Conservation (phyloP, 257 asterid species). For the Jacaranda mimosifolia region DNA sequence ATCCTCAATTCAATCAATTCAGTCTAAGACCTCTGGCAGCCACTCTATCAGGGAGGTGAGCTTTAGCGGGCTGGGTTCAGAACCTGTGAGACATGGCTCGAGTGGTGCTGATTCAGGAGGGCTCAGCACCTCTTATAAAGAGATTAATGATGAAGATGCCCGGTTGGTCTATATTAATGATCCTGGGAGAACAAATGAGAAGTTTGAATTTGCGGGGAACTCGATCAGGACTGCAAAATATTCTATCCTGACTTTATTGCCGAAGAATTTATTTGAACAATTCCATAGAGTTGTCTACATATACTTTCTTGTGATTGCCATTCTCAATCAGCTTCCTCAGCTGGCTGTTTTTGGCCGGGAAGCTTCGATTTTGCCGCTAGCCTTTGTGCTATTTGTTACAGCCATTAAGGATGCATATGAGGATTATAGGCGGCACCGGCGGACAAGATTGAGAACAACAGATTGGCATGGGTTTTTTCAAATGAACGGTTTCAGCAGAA, state of each 20-base stretch:
- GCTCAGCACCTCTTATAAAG: conserved; percentile 73
- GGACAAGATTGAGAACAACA: conserved; percentile 85
- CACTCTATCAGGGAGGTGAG: conserved; percentile 70
- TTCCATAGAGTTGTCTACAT: conserved; percentile 95
- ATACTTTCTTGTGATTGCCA: conserved; percentile 89
- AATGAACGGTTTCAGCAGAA: conserved; percentile 64
- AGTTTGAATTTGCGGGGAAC: conserved; percentile 74
- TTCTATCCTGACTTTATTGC: conserved; percentile 84
- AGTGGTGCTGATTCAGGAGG: conserved; percentile 82
- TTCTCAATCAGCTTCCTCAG: conserved; percentile 96
- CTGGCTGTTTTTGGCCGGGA: conserved; percentile 95
- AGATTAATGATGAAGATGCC: conserved; percentile 88
- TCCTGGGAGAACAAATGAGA: conserved; percentile 71
- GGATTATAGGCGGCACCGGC: conserved; percentile 90
- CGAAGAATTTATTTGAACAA: conserved; percentile 91
- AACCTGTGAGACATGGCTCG: conserved; percentile 73
- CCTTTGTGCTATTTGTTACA: conserved; percentile 86
- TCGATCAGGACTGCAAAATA: conserved; percentile 81
- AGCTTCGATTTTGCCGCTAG: conserved; percentile 87
- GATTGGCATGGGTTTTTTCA: conserved; percentile 69
- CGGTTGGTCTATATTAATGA: conserved; percentile 76
- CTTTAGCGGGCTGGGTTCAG: conserved; percentile 63
- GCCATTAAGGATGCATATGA: conserved; percentile 94
- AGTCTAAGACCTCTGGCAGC: conserved; percentile 62
- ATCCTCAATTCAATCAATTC: conserved; percentile 59